phyloP scores from a whole-genome alignment of 78 protist genomes.

The Tieghemostelium lacteum region DNA sequence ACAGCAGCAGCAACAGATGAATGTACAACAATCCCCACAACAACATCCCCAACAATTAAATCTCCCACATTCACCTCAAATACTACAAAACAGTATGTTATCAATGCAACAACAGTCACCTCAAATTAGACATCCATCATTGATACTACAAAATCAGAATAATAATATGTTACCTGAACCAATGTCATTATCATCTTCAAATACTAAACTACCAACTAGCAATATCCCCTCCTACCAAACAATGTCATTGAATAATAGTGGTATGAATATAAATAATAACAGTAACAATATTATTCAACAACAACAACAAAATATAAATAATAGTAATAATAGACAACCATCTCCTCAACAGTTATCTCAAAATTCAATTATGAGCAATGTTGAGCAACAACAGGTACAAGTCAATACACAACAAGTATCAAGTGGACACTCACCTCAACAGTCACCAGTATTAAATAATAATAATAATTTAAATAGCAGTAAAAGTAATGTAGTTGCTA shows the following conservation, averaged over 20 bases:
- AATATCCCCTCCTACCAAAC: too few species aligned
- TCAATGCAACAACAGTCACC: background rate
- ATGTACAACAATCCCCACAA: background rate
- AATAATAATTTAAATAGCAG: background rate
- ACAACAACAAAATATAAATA: too few species aligned
- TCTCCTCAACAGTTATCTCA: too few species aligned
- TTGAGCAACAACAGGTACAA: too few species aligned
- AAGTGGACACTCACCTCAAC: too few species aligned
- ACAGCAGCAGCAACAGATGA: slow-evolving; percentile 19
- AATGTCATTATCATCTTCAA: background rate
- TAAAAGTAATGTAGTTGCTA: background rate
- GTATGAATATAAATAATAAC: too few species aligned
- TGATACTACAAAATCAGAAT: background rate
- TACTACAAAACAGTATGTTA: background rate
- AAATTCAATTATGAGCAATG: too few species aligned
- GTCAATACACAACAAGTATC: too few species aligned
- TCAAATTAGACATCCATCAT: background rate
- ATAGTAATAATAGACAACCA: too few species aligned
- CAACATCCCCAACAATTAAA: background rate
- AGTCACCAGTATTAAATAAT: too few species aligned
- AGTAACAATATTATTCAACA: too few species aligned
- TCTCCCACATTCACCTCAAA: slow-evolving; percentile 12
- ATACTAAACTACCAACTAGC: background rate
- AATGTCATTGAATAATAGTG: too few species aligned
- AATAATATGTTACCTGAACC: background rate